Base-by-base conservation (phyloP, 805 yeast genomes). In the Teunomyces lycoperdinae region DNA sequence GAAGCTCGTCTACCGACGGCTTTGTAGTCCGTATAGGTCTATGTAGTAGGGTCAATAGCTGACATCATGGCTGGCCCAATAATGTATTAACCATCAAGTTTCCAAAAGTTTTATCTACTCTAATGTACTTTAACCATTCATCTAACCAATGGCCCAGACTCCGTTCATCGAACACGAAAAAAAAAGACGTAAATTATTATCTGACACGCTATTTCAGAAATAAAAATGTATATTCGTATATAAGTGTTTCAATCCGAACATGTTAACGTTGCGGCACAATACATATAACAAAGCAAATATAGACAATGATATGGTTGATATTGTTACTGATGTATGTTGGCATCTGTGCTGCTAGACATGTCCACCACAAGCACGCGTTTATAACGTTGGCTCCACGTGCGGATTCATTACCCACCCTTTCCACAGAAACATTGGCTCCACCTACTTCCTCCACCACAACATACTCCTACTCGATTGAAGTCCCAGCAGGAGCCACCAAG, bases 291-390 rank as follows among this genome's bases (percentile, higher is more conserved):
- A 32, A 13, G 16, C 14, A 32, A 32, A 32, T 6, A 9, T 17
- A 35, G 9, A 17, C 9, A 17, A 35, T 38, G 41, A 8, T 26
- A 6, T 13, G 27, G 29, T 38, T 38, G 41, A 38, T 26, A 24
- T 26, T 38, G 16, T 26, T 38, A 17, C 7, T 35, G 39, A 35
- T 9, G 9, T 10, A 6, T 10, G 5, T 6, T 26, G 41, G 29
- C 17, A n/a, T 26, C 8, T 11, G 29, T n/a, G 6, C 30, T 10
- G 41, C 46, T 14, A 24, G 20, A 13, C 47, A 44, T 20, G 36
- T 38, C 32, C 47, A 44, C 26, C 47, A 44, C 38, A 27, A n/a
- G 30, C 47, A 44, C 27, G 46, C 13, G 7, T 13, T 31, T 14
- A 34, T 35, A 34, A 34, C 33, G 20, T 26, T 35, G n/a, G 42